phyloP scores from a whole-genome alignment of 768 basidiomycete genomes.

The Lentinula lateritia region DNA sequence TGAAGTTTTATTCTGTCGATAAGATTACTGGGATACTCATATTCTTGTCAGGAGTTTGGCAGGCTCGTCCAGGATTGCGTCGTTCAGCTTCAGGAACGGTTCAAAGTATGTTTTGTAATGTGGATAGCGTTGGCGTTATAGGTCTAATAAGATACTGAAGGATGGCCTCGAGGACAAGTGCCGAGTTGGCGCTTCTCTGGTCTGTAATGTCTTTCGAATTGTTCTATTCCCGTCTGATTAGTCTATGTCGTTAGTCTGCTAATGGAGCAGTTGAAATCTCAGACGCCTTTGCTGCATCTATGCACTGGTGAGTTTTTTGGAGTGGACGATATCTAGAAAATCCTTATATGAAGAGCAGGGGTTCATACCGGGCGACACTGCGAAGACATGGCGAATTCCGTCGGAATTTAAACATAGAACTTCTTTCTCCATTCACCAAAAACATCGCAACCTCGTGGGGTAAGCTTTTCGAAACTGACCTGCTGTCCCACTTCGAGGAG shows the following conservation, averaged over 20 bases:
- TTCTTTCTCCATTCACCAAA: slow-evolving; percentile 51
- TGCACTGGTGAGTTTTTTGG: slow-evolving; percentile 52
- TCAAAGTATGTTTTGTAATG: neutral
- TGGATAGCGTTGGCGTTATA: neutral
- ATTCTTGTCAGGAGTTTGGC: slow-evolving; percentile 36
- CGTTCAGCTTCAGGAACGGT: slow-evolving; percentile 33
- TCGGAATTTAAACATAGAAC: slow-evolving; percentile 55
- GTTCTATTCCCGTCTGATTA: neutral
- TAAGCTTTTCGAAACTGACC: slow-evolving; percentile 53
- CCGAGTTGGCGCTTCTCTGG: slow-evolving; percentile 42
- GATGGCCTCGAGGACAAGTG: slow-evolving; percentile 59
- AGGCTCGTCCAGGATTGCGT: slow-evolving; percentile 40
- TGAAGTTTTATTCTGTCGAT: slow-evolving; percentile 9
- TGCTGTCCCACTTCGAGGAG: slow-evolving; percentile 44
- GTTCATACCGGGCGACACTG: slow-evolving; percentile 29
- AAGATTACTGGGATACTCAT: neutral
- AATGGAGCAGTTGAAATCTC: slow-evolving; percentile 38
- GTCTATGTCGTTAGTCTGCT: slow-evolving; percentile 25
- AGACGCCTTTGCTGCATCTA: slow-evolving; percentile 44
- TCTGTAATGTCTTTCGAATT: slow-evolving; percentile 18
- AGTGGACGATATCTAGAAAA: neutral
- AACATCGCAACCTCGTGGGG: slow-evolving; percentile 56
- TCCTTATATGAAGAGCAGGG: neutral
- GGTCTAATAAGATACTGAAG: slow-evolving; percentile 25
- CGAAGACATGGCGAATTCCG: slow-evolving; percentile 52